A percentile compares a stretch with the other conserved stretches of the same genome.
phyloP scores from a whole-genome alignment of 805 yeast genomes.

The Saccharomycopsis javanensis region DNA sequence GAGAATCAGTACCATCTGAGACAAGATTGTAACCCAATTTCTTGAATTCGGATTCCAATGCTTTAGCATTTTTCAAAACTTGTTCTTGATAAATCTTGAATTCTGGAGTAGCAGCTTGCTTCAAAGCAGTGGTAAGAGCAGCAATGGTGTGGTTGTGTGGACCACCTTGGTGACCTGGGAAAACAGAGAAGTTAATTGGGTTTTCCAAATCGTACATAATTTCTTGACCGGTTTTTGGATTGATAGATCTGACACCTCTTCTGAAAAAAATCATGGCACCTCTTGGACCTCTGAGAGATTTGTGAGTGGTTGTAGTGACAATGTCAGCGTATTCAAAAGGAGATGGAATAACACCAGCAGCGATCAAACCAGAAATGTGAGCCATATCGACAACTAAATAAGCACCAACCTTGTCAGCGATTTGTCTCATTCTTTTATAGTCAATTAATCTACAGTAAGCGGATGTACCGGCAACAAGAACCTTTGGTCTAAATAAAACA shows the following conservation, averaged over 20 bases:
- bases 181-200: slow-evolving; percentile 90
- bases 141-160: slow-evolving; percentile 98
- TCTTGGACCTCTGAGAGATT: slow-evolving; percentile 97
- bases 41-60: slow-evolving; percentile 60
- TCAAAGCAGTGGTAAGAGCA: slow-evolving; percentile 90
- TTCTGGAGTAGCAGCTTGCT: slow-evolving; percentile 85
- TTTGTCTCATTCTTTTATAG: slow-evolving; percentile 80
- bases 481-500: slow-evolving; percentile 82
- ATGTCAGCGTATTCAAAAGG: slow-evolving; percentile 92
- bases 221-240: slow-evolving; percentile 76
- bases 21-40: slow-evolving; percentile 64
- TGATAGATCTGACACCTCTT: slow-evolving; percentile 79
- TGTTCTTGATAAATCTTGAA: slow-evolving; percentile 76
- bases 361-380: slow-evolving; percentile 90
- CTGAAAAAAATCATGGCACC: slow-evolving; percentile 98
- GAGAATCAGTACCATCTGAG: slow-evolving; percentile 91
- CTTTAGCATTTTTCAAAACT: slow-evolving; percentile 73
- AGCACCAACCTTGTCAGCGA: slow-evolving; percentile 90
- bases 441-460: slow-evolving; percentile 90
- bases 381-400: slow-evolving; percentile 94
- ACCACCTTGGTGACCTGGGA: slow-evolving; percentile 99
- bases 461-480: slow-evolving; percentile 93
- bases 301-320: slow-evolving; percentile 96
- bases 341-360: slow-evolving; percentile 84
- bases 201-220: slow-evolving; percentile 78